A percentile compares a stretch with the other conserved stretches of the same genome.
phyloP scores from a whole-genome alignment of 495 filamentous ascomycete species.

The Penicillium soppii region DNA sequence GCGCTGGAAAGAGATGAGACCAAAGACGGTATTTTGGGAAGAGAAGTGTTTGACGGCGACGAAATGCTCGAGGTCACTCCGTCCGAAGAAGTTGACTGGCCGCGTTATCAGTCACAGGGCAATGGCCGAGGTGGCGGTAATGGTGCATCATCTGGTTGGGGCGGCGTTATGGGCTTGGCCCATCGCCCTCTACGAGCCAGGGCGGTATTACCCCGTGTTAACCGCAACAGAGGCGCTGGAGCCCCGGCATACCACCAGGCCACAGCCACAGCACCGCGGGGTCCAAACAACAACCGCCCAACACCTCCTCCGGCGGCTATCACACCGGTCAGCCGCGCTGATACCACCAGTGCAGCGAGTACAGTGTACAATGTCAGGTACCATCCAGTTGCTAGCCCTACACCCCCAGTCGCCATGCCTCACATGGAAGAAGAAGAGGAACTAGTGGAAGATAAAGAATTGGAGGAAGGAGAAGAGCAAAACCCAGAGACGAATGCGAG shows the following conservation, averaged over 20 bases:
- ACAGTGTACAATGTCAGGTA: constrained; percentile 85
- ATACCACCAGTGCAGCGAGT: constrained; percentile 73
- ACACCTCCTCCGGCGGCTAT: constrained; percentile 62
- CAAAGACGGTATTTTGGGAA: constrained; percentile 90
- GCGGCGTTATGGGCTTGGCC: constrained; percentile 39
- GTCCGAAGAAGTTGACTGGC: constrained; percentile 57
- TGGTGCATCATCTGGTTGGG: constrained; percentile 46
- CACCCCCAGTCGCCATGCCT: constrained; percentile 48
- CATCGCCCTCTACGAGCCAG: constrained; percentile 41
- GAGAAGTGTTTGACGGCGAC: constrained; percentile 95
- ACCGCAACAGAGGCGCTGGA: constrained; percentile 24
- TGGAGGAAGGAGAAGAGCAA: constrained; percentile 17
- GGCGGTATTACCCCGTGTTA: constrained; percentile 25
- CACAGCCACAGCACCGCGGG: constrained; percentile 14
- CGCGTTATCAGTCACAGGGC: constrained; percentile 34
- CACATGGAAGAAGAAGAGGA: constrained; percentile 41
- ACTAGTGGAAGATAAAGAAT: constrained; percentile 32
- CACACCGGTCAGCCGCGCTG: constrained; percentile 74
- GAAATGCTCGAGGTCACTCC: constrained; percentile 85
- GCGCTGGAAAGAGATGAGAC: constrained; percentile 92
- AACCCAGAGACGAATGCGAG: constrained; percentile 10
- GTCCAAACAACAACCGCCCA: constrained; percentile 44
- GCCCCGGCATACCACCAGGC: constrained; percentile 14
- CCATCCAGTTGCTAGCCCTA: constrained; percentile 70
- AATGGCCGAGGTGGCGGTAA: constrained; percentile 39